phyloP scores from a whole-genome alignment of 2,329 filamentous ascomycete species.

The Cladosporium velox region DNA sequence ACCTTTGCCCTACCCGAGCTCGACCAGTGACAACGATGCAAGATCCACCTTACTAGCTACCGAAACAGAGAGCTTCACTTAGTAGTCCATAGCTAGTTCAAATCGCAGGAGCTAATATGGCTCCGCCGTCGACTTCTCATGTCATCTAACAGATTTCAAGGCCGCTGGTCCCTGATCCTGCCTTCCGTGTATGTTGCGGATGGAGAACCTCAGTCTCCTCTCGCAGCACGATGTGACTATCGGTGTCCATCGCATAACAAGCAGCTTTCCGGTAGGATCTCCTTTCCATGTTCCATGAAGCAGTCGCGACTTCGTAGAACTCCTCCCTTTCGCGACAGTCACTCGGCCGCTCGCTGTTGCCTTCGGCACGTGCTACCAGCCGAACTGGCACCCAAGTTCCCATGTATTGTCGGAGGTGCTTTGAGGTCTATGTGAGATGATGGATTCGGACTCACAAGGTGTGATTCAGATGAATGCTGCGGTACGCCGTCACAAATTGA shows the following conservation, averaged over 20 bases:
- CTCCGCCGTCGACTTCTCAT: neutral
- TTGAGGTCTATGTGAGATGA: too few relatives aligned
- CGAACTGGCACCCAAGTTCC: neutral
- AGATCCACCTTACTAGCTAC: too few relatives aligned
- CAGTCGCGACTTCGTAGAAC: neutral
- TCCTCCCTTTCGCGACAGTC: neutral
- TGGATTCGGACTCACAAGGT: neutral
- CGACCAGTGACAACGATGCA: neutral
- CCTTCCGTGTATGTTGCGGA: neutral
- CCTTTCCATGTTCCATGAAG: neutral
- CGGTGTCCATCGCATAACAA: neutral
- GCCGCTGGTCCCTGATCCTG: neutral
- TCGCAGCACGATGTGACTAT: neutral
- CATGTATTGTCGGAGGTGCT: neutral
- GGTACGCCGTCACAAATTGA: neutral
- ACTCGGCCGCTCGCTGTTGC: neutral
- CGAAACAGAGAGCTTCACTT: too few relatives aligned
- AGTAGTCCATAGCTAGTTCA: too few relatives aligned
- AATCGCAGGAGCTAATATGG: neutral
- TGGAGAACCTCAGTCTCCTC: neutral
- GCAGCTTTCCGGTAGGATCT: neutral
- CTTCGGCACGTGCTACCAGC: neutral
- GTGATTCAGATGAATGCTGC: neutral
- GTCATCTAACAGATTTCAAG: neutral
- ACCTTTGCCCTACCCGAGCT: too few relatives aligned